Evolutionary conservation across 2,329 filamentous ascomycete species (phyloP).

Genomic region (Xylariaceae sp.): DNA sequence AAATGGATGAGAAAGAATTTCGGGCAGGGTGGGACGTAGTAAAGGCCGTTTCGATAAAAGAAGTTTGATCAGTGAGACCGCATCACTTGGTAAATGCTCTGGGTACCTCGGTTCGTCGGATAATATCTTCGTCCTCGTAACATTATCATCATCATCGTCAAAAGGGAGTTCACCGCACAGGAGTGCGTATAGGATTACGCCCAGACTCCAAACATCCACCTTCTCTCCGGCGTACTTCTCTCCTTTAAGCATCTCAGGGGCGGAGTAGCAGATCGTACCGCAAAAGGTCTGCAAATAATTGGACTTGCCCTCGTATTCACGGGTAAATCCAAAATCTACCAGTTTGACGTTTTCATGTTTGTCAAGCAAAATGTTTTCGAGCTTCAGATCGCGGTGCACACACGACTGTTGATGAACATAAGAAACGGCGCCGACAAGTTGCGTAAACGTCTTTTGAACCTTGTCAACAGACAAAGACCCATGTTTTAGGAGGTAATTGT

Average conservation of each 20-base stretch:
- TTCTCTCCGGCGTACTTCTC: slow-evolving; percentile 98
- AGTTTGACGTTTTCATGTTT: slow-evolving; percentile 97
- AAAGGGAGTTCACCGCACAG: slow-evolving; percentile 89
- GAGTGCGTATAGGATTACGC: slow-evolving; percentile 83
- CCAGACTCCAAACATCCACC: slow-evolving; percentile 94
- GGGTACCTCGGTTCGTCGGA: slow-evolving; percentile 86
- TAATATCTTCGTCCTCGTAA: slow-evolving; percentile 85
- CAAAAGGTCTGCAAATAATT: slow-evolving; percentile 98
- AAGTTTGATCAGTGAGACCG: slow-evolving; percentile 75
- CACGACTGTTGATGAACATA: slow-evolving; percentile 96
- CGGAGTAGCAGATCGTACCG: slow-evolving; percentile 96
- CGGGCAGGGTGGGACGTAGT: slow-evolving; percentile 78
- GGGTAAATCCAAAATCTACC: slow-evolving; percentile 96
- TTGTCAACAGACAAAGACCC: slow-evolving; percentile 84
- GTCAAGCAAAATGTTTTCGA: slow-evolving; percentile 95
- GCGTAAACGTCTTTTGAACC: slow-evolving; percentile 94
- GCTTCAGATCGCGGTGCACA: slow-evolving; percentile 94
- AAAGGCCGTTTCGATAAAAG: slow-evolving; percentile 92
- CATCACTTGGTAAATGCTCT: slow-evolving; percentile 78
- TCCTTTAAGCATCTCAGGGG: slow-evolving; percentile 97
- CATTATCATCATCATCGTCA: slow-evolving; percentile 91
- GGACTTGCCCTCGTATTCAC: slow-evolving; percentile 93
- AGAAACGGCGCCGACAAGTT: slow-evolving; percentile 90
- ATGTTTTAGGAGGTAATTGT: slow-evolving; percentile 90
- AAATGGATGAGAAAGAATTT: slow-evolving; percentile 88